A percentile compares a stretch with the other conserved stretches of the same genome.
phyloP scores from a whole-genome alignment of 1,284 basidiomycete species.

The Leccinum griseonigrum region DNA sequence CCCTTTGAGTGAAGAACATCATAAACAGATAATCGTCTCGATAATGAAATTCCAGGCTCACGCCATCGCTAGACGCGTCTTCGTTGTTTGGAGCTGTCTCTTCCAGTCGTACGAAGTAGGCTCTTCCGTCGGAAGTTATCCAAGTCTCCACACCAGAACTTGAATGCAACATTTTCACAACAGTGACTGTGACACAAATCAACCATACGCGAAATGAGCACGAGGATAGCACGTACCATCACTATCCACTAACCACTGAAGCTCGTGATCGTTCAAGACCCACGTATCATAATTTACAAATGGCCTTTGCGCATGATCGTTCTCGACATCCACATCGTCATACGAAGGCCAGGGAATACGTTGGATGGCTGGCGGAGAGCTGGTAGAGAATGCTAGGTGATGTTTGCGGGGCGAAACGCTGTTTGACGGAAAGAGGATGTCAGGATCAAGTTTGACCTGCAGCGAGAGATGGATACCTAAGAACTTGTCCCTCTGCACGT shows the following conservation, averaged over 20 bases:
- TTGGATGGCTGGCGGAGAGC: constrained; percentile 67
- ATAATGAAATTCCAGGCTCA: constrained; percentile 12
- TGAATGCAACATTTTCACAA: constrained; percentile 57
- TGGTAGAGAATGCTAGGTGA: constrained; percentile 70
- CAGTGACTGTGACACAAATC: constrained; percentile 44
- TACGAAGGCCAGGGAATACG: constrained; percentile 76
- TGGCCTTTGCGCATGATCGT: constrained; percentile 28
- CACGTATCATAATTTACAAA: constrained; percentile 62
- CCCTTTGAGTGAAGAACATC: constrained; percentile 11
- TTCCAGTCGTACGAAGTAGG: constrained; percentile 66
- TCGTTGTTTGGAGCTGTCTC: constrained; percentile 4
- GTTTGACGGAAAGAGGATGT: constrained; percentile 1
- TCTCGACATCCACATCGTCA: constrained; percentile 40
- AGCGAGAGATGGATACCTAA: constrained; percentile 47
- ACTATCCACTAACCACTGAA: constrained; percentile 69
- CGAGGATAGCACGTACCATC: constrained; percentile 49
- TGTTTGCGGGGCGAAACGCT: constrained; percentile 73
- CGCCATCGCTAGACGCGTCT: constrained; percentile 12
- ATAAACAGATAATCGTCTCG: constrained; percentile 3
- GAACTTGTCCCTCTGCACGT: constrained; percentile 70
- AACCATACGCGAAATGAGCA: not conserved
- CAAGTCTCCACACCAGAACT: constrained; percentile 68
- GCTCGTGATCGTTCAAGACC: constrained; percentile 65
- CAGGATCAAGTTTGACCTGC: constrained; percentile 2
- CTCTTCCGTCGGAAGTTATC: constrained; percentile 79